These are phyloP conservation scores for Nasturtium officinale DNA, from an alignment of 345 rosid species.

Conservation along the genomic window DNA sequence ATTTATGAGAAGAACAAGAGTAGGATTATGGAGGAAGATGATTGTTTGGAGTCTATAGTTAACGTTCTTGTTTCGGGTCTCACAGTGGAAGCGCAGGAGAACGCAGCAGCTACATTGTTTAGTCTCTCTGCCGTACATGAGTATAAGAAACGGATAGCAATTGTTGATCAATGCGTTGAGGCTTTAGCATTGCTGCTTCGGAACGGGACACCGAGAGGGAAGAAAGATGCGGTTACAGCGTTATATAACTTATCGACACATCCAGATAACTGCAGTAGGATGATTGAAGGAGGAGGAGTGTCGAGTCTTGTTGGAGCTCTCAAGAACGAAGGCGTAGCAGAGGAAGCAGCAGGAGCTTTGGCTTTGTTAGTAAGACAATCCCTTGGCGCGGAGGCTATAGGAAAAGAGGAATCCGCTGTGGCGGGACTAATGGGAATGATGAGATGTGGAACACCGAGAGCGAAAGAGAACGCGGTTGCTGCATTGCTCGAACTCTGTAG, in stretches of 20 bases:
- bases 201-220: constrained; percentile 79
- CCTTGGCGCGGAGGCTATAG: constrained; percentile 74
- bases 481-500: constrained; percentile 90
- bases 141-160: constrained; percentile 83
- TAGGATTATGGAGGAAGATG: constrained; percentile 75
- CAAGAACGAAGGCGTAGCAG: constrained; percentile 73
- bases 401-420: constrained; percentile 71
- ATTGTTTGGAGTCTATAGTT: constrained; percentile 74
- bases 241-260: constrained; percentile 87
- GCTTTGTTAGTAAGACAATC: constrained; percentile 84
- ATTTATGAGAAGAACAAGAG: constrained; percentile 87
- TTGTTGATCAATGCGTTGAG: constrained; percentile 66
- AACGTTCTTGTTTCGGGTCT: constrained; percentile 70
- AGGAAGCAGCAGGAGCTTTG: constrained; percentile 92
- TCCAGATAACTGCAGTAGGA: constrained; percentile 67
- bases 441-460: constrained; percentile 90
- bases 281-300: constrained; percentile 83
- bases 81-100: constrained; percentile 84
- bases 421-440: constrained; percentile 74
- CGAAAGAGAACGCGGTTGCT: constrained; percentile 92
- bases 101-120: constrained; percentile 92
- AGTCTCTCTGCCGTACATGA: constrained; percentile 91
- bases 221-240: constrained; percentile 95
- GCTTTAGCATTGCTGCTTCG: constrained; percentile 73
- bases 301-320: constrained; percentile 73